These are phyloP conservation scores for Adiantum capillusveneris DNA, from an alignment of 75 land plant species.

Conservation along the genomic window DNA sequence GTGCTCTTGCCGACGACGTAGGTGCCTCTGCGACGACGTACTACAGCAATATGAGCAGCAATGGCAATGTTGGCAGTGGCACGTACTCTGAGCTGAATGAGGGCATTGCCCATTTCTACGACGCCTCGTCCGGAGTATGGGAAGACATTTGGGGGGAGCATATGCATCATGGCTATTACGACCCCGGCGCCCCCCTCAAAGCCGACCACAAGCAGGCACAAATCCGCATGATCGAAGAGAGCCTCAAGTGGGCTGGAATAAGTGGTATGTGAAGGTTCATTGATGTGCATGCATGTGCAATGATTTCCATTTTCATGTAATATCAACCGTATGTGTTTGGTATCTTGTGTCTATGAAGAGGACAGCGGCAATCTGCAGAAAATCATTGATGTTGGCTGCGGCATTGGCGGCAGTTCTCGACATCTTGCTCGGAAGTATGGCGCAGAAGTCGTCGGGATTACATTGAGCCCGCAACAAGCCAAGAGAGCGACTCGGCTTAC, in stretches of 20 bases:
- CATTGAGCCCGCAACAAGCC: constrained; percentile 87
- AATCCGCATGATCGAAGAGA: constrained; percentile 85
- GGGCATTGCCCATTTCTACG: constrained; percentile 72
- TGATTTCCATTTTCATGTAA: not conserved
- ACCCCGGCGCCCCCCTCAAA: constrained; percentile 11
- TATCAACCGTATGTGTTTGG: too few relatives aligned
- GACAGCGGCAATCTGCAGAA: constrained; percentile 35
- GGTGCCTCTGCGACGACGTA: too few relatives aligned
- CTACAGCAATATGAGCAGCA: too few relatives aligned
- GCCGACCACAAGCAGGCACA: constrained; percentile 72
- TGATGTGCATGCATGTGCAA: too few relatives aligned
- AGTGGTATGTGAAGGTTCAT: too few relatives aligned
- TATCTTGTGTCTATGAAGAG: too few relatives aligned
- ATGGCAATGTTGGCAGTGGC: too few relatives aligned
- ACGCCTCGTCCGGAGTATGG: constrained; percentile 56
- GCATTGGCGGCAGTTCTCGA: constrained; percentile 97
- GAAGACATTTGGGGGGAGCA: constrained; percentile 96
- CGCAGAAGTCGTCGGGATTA: constrained; percentile 68
- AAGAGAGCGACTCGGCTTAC: constrained; percentile 65
- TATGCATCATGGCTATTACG: constrained; percentile 99
- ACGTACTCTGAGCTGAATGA: constrained; percentile 24
- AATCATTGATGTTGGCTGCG: constrained; percentile 95
- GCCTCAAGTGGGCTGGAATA: constrained; percentile 67
- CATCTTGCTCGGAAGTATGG: constrained; percentile 78
- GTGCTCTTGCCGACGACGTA: too few relatives aligned